Evolutionary conservation across 306 rosid species (phyloP).

Genomic region (Medicago arabica): DNA sequence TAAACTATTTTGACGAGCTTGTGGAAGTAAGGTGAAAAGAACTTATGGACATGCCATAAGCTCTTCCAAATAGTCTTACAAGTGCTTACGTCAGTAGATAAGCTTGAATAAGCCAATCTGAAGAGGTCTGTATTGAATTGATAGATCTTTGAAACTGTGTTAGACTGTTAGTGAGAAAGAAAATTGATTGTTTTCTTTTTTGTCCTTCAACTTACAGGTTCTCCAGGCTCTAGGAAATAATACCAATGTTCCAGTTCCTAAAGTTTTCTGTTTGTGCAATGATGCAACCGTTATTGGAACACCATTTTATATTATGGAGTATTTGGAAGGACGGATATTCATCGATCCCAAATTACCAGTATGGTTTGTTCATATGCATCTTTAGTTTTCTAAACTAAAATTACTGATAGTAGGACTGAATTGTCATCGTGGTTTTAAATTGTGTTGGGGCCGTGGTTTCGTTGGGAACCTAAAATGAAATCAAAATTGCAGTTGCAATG

Average conservation of each 20-base stretch:
- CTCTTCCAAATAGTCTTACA: no score
- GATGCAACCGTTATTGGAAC: slow-evolving; percentile 83
- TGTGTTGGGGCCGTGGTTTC: not conserved
- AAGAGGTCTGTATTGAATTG: no score
- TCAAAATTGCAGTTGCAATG: not conserved
- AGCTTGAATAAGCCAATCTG: no score
- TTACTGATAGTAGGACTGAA: slow-evolving; percentile 8
- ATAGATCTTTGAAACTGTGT: no score
- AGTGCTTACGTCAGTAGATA: no score
- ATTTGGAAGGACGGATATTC: slow-evolving; percentile 86
- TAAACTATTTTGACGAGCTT: no score
- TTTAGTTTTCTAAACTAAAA: slow-evolving; percentile 16
- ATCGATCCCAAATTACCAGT: slow-evolving; percentile 79
- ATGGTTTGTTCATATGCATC: slow-evolving; percentile 39
- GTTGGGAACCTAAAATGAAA: not conserved
- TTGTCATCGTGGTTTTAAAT: not conserved
- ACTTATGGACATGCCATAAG: no score
- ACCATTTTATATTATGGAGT: slow-evolving; percentile 92
- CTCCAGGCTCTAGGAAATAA: slow-evolving; percentile 75
- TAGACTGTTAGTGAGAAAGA: not conserved
- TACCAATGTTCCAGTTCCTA: slow-evolving; percentile 85
- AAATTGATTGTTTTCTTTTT: not conserved
- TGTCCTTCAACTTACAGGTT: slow-evolving; percentile 55
- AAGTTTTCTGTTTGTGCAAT: slow-evolving; percentile 81
- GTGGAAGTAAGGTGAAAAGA: no score